Evolutionary conservation across 169 alveolate species (phyloP).

Genomic region (Plasmodium fragile): DNA sequence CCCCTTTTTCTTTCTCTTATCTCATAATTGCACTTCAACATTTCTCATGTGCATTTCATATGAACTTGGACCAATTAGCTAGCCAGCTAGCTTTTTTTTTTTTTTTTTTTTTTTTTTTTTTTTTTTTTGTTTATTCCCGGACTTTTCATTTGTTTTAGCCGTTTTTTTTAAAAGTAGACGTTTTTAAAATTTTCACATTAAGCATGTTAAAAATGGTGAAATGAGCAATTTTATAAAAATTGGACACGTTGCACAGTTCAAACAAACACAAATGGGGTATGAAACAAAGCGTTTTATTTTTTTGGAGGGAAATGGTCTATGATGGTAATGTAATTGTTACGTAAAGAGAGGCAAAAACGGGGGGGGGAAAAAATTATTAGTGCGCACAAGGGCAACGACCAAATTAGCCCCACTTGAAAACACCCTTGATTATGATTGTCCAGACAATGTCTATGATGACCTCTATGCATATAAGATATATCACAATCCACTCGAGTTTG

Average conservation of each 20-base stretch:
- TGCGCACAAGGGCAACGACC: background rate
- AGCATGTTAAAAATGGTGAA: background rate
- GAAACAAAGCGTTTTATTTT: background rate
- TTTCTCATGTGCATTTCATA: background rate
- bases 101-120: constrained; percentile 7
- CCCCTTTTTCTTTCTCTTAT: background rate
- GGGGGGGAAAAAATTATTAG: background rate
- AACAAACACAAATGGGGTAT: background rate
- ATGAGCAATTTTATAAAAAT: background rate
- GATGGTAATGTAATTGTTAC: background rate
- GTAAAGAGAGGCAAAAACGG: background rate
- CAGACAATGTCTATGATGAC: constrained; percentile 89
- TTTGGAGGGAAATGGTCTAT: background rate
- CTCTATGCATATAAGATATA: constrained; percentile 86
- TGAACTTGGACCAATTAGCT: background rate
- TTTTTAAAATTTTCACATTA: background rate
- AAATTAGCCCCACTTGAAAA: constrained; percentile 82
- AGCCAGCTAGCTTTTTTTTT: background rate
- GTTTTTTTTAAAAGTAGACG: background rate
- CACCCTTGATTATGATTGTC: constrained; percentile 88
- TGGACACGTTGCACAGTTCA: background rate
- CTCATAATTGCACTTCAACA: background rate
- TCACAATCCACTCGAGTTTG: constrained; percentile 89
- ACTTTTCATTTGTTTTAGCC: constrained; percentile 1
- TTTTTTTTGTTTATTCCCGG: background rate